A percentile compares a stretch with the other conserved stretches of the same genome.
phyloP scores from a whole-genome alignment of 1,284 basidiomycete genomes.

The Leccinum griseonigrum region DNA sequence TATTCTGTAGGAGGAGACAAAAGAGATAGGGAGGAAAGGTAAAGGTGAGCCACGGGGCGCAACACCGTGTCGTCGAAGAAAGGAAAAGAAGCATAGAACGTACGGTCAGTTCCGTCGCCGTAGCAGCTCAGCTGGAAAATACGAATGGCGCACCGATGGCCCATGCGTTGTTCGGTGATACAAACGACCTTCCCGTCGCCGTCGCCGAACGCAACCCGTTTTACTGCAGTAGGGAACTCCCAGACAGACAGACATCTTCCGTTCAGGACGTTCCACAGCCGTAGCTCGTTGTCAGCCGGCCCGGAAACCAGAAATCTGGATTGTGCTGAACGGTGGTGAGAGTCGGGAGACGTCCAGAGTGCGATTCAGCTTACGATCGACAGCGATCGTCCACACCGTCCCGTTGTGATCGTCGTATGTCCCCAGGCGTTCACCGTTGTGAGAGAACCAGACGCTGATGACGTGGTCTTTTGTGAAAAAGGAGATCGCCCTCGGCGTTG shows the following conservation, averaged over 20 bases:
- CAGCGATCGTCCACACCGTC: conserved; percentile 94
- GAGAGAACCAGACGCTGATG: conserved; percentile 98
- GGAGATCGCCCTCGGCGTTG: conserved; percentile 93
- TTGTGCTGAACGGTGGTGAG: conserved; percentile 53
- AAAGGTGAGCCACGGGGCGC: neutral
- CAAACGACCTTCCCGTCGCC: conserved; percentile 86
- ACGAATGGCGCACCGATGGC: conserved; percentile 81
- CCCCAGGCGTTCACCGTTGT: conserved; percentile 96
- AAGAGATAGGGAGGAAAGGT: neutral
- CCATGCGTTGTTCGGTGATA: conserved; percentile 97
- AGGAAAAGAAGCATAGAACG: conserved; percentile 1
- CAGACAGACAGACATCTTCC: conserved; percentile 92
- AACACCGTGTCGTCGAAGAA: neutral
- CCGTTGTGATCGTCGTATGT: conserved; percentile 98
- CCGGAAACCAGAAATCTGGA: conserved; percentile 89
- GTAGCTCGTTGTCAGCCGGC: conserved; percentile 87
- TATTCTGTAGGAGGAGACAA: conserved; percentile 50
- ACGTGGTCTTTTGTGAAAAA: conserved; percentile 96
- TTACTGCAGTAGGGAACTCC: conserved; percentile 98
- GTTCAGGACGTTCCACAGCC: conserved; percentile 87
- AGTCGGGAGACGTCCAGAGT: conserved; percentile 1
- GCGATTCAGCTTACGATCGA: conserved; percentile 73
- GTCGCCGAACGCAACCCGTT: conserved; percentile 89
- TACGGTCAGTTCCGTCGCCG: conserved; percentile 75
- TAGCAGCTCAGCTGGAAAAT: conserved; percentile 88